Evolutionary conservation across 352 stramenopile species (phyloP).

Genomic region (Phytophthora parvispora): DNA sequence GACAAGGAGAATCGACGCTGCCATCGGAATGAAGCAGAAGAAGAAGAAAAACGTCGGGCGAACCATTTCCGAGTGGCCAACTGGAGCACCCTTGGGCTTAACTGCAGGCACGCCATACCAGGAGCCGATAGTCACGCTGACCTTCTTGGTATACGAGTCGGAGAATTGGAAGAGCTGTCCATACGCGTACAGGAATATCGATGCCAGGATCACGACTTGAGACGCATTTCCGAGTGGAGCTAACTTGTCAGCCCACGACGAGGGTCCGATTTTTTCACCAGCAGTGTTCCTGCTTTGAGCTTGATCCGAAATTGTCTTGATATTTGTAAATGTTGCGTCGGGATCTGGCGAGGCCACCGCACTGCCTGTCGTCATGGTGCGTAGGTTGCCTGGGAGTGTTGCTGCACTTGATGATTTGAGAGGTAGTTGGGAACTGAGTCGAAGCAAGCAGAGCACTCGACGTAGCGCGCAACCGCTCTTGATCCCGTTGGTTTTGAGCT

Average conservation of each 20-base stretch:
- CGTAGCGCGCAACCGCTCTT: neutral
- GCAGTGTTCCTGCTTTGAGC: neutral
- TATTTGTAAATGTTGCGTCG: neutral
- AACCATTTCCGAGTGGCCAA: conserved; percentile 57
- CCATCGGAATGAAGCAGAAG: conserved; percentile 52
- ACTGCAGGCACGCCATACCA: conserved; percentile 43
- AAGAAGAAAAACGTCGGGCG: conserved; percentile 65
- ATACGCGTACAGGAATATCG: conserved; percentile 45
- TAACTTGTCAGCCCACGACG: neutral
- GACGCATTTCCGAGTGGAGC: neutral
- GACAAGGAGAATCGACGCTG: conserved; percentile 44
- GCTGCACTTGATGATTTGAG: neutral
- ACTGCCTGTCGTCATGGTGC: neutral
- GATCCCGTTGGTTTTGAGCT: neutral
- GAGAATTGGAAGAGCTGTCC: conserved; percentile 39
- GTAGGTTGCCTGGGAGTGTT: neutral
- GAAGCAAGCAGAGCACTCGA: neutral
- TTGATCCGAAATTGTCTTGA: neutral
- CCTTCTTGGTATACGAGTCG: conserved; percentile 16
- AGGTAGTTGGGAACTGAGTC: neutral
- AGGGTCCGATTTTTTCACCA: neutral
- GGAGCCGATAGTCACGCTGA: conserved; percentile 19
- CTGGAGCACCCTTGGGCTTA: conserved; percentile 7
- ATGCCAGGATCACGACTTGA: conserved; percentile 36
- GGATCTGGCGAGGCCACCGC: neutral